A percentile compares a stretch with the other conserved stretches of the same genome.
Evolutionary conservation across 768 basidiomycete species (phyloP).

Genomic region (Pleurotus sapidus): DNA sequence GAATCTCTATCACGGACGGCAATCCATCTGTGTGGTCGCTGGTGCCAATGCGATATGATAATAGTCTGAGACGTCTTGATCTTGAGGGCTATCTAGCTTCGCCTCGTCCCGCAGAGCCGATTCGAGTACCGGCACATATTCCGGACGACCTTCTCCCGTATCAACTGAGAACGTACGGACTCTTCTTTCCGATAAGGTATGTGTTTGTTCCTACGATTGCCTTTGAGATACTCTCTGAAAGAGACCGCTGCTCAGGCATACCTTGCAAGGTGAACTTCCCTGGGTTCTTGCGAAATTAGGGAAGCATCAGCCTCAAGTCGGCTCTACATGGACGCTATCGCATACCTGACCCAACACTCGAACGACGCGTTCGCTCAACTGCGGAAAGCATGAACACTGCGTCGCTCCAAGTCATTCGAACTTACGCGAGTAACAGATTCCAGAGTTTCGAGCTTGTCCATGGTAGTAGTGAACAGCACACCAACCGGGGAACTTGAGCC

Average conservation of each 20-base stretch:
- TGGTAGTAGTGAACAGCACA: background rate
- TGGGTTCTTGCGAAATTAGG: constrained; percentile 57
- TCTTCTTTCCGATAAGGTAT: constrained; percentile 70
- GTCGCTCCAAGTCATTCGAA: background rate
- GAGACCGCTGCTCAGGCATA: constrained; percentile 16
- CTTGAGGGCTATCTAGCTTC: constrained; percentile 28
- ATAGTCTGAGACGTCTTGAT: constrained; percentile 81
- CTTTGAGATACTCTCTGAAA: background rate
- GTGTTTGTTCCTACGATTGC: constrained; percentile 75
- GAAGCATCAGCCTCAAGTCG: too few species aligned
- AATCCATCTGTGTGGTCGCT: constrained; percentile 84
- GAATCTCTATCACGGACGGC: constrained; percentile 61
- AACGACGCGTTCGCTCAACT: constrained; percentile 70
- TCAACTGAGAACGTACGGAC: constrained; percentile 82
- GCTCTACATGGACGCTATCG: too few species aligned
- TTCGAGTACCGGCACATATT: constrained; percentile 67
- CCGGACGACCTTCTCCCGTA: constrained; percentile 70
- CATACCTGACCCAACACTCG: constrained; percentile 76
- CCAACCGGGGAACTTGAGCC: constrained; percentile 18
- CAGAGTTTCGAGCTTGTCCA: constrained; percentile 14
- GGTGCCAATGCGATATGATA: constrained; percentile 88
- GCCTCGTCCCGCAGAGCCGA: constrained; percentile 43
- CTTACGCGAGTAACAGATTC: constrained; percentile 50
- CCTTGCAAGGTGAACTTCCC: constrained; percentile 89
- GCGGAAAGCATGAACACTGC: background rate